Base-by-base conservation (phyloP, 2,329 filamentous ascomycete species). In the Aspergillus sp. region DNA sequence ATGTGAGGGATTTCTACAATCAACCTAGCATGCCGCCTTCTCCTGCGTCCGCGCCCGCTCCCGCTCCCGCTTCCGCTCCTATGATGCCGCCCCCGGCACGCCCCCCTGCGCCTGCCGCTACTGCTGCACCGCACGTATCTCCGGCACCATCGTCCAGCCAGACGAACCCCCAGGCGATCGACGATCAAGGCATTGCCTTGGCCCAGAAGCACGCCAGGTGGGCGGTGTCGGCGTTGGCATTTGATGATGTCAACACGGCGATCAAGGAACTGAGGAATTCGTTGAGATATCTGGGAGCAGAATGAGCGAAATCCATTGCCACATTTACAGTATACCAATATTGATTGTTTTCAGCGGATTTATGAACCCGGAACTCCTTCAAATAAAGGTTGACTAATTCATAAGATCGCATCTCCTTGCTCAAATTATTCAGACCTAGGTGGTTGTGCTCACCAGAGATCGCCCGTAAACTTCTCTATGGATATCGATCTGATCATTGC, bases 181-280 rank as follows among this genome's bases (percentile, higher is more conserved):
- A 88, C 10, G 90, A 96, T 58, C 87, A 91, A 54, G 79, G 88
- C 0, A 87, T 97, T 32, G 77, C 84, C 32, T 82, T 86, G 62
- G 93, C 94, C 4, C 91, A 96, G 70, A 99, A 97, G 69, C 94
- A 97, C 75, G 92, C 93, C 2, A 91, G 91, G 64, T 99, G 91
- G 90, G 94, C 94, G 0, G 96, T 97, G 40, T 97, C 92, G 10
- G 94, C 94, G 0, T 76, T 99, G 45, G 96, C 97, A 64, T 99
- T 99, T 71, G 94, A 99, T 62, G 94, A 99, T 69, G 88, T 96
- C 1, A 80, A 87, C 1, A 99, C 94, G 0, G 94, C 94, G 0
- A 86, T 97, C 4, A 86, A 87, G 64, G 92, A 99, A 67, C 71
- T 99, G 56, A 83, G 84, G 48, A 85, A 83, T 54, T 94, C 94